These are phyloP conservation scores for Neurospora discreta DNA, from an alignment of 495 filamentous ascomycete species.

Conservation along the genomic window DNA sequence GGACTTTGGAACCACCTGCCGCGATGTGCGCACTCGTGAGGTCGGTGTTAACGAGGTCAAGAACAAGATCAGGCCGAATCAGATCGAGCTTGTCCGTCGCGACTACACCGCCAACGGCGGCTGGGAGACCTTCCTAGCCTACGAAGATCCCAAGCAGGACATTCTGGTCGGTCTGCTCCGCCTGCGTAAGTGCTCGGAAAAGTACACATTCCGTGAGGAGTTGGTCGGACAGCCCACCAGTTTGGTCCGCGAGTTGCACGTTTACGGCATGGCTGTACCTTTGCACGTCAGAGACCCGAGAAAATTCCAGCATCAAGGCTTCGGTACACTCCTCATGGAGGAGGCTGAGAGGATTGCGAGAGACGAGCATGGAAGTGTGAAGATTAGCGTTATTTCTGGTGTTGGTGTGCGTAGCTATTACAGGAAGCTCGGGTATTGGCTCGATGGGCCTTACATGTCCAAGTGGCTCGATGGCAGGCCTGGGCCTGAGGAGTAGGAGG, in stretches of 20 bases:
- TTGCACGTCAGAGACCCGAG: slow-evolving; percentile 84
- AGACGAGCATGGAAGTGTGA: slow-evolving; percentile 82
- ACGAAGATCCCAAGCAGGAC: slow-evolving; percentile 97
- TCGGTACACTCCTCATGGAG: slow-evolving; percentile 93
- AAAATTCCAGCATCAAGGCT: slow-evolving; percentile 98
- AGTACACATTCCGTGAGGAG: slow-evolving; percentile 84
- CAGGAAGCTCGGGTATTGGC: slow-evolving; percentile 75
- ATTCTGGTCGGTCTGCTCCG: slow-evolving; percentile 89
- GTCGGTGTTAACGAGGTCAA: slow-evolving; percentile 98
- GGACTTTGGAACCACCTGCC: slow-evolving; percentile 93
- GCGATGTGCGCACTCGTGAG: slow-evolving; percentile 94
- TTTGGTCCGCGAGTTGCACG: slow-evolving; percentile 87
- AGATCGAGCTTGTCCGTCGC: slow-evolving; percentile 91
- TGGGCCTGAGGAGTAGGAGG: slow-evolving; percentile 12
- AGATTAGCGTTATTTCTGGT: slow-evolving; percentile 92
- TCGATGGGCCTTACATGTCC: slow-evolving; percentile 88
- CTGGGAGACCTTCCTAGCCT: slow-evolving; percentile 97
- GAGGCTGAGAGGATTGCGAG: slow-evolving; percentile 91
- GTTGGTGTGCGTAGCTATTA: slow-evolving; percentile 95
- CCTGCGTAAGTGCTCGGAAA: slow-evolving; percentile 77
- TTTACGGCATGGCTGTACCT: slow-evolving; percentile 91
- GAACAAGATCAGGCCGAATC: slow-evolving; percentile 90
- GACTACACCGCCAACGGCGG: slow-evolving; percentile 93
- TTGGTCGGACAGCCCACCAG: slow-evolving; percentile 78
- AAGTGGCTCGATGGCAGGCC: slow-evolving; percentile 47